Conservation (phyloP, 345 rosid genomes). For the Eucalyptus cloeziana region DNA sequence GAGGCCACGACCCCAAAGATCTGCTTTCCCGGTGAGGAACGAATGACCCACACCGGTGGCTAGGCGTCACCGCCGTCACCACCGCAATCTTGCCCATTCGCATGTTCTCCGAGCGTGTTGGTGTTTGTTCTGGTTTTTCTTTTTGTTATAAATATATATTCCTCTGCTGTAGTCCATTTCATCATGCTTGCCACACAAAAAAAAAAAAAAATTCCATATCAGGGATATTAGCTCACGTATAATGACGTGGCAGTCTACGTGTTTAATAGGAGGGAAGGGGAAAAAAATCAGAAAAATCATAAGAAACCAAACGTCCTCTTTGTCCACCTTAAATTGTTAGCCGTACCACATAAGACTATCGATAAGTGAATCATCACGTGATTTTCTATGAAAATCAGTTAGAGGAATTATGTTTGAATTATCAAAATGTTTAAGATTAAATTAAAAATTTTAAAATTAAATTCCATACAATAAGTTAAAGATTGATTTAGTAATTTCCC, state of each 20-base stretch:
- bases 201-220: not conserved
- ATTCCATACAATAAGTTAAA: not conserved
- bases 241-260: not conserved
- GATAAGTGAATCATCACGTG: rapidly evolving
- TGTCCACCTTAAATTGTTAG: too few relatives aligned
- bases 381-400: too few relatives aligned
- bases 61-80: not conserved
- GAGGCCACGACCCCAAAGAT: too few relatives aligned
- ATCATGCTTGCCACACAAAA: not conserved
- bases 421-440: not conserved
- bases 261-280: not conserved
- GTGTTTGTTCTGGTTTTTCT: not conserved
- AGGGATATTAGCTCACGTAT: too few relatives aligned
- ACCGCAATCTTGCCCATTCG: not conserved
- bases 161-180: not conserved
- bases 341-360: rapidly evolving
- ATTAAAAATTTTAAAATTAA: rapidly evolving
- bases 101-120: not conserved
- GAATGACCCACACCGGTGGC: too few relatives aligned
- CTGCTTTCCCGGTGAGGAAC: too few relatives aligned
- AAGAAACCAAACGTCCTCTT: too few relatives aligned
- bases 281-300: too few relatives aligned
- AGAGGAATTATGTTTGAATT: too few relatives aligned
- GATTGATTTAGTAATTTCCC: not conserved
- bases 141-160: too few relatives aligned